Evolutionary conservation across 1,139 yeast species (phyloP).

Genomic region (Blastobotrys illinoisensis): DNA sequence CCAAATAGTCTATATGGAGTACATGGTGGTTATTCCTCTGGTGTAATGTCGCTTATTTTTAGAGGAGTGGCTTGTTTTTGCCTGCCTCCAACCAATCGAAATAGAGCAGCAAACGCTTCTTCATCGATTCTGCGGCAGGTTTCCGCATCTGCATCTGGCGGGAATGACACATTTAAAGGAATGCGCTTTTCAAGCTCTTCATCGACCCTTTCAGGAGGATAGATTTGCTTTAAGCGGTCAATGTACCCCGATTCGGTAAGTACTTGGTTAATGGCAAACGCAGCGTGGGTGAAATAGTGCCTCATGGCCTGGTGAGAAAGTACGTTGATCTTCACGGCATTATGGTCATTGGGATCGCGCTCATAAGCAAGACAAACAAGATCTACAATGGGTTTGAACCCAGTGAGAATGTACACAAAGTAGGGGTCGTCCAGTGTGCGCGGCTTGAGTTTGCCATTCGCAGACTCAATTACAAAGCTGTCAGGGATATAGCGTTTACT

Average conservation of each 20-base stretch:
- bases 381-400: background rate
- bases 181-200: background rate
- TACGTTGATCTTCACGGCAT: background rate
- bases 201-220: background rate
- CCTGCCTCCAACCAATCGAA: background rate
- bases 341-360: background rate
- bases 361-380: background rate
- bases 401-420: background rate
- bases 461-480: background rate
- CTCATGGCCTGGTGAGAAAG: background rate
- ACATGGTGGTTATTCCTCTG: no score
- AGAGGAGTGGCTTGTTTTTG: background rate
- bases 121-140: background rate
- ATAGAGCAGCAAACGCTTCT: background rate
- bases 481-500: background rate
- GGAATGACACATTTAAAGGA: background rate
- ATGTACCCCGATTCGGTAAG: background rate
- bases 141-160: background rate
- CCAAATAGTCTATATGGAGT: no score
- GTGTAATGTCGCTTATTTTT: background rate
- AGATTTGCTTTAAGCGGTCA: background rate
- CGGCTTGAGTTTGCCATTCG: background rate
- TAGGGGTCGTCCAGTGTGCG: background rate
- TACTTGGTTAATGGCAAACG: background rate
- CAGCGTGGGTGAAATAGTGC: background rate